Percentiles rank a stretch among this genome's conserved stretches.
These are phyloP conservation scores for Massarina eburnea DNA, from an alignment of 2,329 filamentous ascomycete genomes.

Conservation along the genomic window DNA sequence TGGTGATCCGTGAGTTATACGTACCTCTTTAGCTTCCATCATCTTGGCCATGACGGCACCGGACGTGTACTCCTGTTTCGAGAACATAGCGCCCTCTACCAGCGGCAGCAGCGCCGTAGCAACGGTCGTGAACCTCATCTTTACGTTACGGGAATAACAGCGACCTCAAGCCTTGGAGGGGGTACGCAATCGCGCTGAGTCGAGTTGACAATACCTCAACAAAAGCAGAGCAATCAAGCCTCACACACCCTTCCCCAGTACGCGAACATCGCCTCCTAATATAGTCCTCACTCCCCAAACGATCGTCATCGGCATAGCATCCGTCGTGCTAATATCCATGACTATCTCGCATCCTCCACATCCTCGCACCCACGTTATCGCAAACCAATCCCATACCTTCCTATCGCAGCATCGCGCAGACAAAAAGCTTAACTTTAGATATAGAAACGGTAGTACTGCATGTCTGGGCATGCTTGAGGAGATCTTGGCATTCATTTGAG, in stretches of 20 bases:
- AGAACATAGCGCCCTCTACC: conserved; percentile 30
- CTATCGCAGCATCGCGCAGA: conserved; percentile 27
- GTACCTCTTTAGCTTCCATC: conserved; percentile 39
- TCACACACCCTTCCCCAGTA: no score
- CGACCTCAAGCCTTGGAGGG: no score
- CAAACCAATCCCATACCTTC: conserved; percentile 30
- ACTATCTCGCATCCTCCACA: neutral
- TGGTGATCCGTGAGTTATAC: neutral
- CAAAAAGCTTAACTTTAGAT: neutral
- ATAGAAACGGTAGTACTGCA: neutral
- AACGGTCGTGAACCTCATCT: conserved; percentile 38
- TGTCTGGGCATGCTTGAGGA: neutral
- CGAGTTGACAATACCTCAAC: no score
- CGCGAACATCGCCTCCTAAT: neutral
- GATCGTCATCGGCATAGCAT: conserved; percentile 1
- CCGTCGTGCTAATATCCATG: conserved; percentile 4
- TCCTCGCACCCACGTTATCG: conserved; percentile 18
- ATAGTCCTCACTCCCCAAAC: neutral
- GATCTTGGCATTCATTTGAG: neutral
- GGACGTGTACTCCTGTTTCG: conserved; percentile 34
- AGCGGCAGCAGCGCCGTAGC: conserved; percentile 30
- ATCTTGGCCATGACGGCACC: conserved; percentile 38
- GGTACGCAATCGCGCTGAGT: no score
- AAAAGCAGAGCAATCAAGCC: neutral
- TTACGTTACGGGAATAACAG: conserved; percentile 5